Evolutionary conservation across 768 basidiomycete species (phyloP).

Genomic region (Tulasnella sp.): DNA sequence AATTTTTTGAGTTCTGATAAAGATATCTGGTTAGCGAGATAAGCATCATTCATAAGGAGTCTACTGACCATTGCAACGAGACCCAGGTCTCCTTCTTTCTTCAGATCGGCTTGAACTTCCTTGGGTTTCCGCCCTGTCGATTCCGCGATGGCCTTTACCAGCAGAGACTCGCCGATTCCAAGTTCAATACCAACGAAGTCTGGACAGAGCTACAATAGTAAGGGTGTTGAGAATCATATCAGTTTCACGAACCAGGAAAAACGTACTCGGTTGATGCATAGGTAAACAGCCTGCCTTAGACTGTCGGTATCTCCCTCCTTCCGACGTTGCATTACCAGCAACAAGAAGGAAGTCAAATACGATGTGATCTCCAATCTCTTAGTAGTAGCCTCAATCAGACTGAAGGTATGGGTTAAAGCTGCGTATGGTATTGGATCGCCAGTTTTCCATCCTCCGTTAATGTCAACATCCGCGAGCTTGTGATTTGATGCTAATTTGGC

Average conservation of each 20-base stretch:
- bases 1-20: constrained; percentile 76
- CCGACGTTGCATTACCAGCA: constrained; percentile 80
- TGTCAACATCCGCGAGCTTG: constrained; percentile 14
- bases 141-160: constrained; percentile 90
- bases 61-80: constrained; percentile 79
- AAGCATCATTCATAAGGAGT: neutral
- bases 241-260: neutral
- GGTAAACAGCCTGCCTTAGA: constrained; percentile 78
- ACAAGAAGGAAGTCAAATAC: constrained; percentile 73
- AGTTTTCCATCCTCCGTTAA: constrained; percentile 40
- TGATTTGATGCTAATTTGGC: constrained; percentile 15
- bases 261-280: constrained; percentile 89
- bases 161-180: constrained; percentile 87
- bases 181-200: constrained; percentile 93
- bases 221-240: constrained; percentile 4
- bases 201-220: constrained; percentile 56
- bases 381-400: constrained; percentile 83
- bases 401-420: constrained; percentile 77
- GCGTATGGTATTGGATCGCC: constrained; percentile 87
- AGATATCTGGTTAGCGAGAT: neutral
- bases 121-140: constrained; percentile 80
- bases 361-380: constrained; percentile 89
- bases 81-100: constrained; percentile 91
- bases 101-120: constrained; percentile 79
- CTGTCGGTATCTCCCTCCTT: constrained; percentile 58